Percentiles rank a stretch among this genome's conserved stretches.
Conservation (phyloP, 75 land plant species). For the Pinus albicaulis region DNA sequence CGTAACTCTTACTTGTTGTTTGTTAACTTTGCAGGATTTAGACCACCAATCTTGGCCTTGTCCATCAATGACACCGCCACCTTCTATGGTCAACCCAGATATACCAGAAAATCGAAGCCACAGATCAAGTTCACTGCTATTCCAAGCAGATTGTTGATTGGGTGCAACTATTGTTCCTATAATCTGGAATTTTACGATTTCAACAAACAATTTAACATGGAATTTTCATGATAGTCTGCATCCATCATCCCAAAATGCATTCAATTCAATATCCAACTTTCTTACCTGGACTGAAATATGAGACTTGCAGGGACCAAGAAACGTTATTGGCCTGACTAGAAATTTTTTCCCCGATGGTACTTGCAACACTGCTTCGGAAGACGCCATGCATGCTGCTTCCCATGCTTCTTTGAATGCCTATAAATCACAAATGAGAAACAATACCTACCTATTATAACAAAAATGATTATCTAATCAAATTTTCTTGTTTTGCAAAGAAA, state of each 20-base stretch:
- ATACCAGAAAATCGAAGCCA: slow-evolving; percentile 50
- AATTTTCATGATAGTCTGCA: not conserved
- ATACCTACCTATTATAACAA: too few species aligned
- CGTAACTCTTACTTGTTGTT: slow-evolving; percentile 1
- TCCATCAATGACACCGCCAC: slow-evolving; percentile 57
- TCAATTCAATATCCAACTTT: not conserved
- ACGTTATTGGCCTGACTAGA: slow-evolving; percentile 20
- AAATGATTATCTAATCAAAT: too few species aligned
- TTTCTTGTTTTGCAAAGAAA: too few species aligned
- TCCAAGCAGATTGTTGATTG: slow-evolving; percentile 3
- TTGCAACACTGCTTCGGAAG: slow-evolving; percentile 13
- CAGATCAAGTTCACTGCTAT: not conserved
- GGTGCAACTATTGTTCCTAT: slow-evolving; percentile 29
- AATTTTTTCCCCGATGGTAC: slow-evolving; percentile 25
- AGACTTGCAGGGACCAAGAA: slow-evolving; percentile 43
- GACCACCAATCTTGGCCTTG: slow-evolving; percentile 65
- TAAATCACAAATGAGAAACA: too few species aligned
- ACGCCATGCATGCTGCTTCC: slow-evolving; percentile 27
- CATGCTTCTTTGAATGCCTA: slow-evolving; percentile 45
- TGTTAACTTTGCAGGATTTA: slow-evolving; percentile 24
- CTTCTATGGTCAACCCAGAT: slow-evolving; percentile 35
- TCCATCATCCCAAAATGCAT: not conserved
- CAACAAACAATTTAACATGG: not conserved
- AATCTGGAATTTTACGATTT: slow-evolving; percentile 6
- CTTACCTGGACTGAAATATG: slow-evolving; percentile 9